These are phyloP conservation scores for Musa beccarii DNA, from an alignment of 176 grass and related monocot genomes.

Conservation along the genomic window DNA sequence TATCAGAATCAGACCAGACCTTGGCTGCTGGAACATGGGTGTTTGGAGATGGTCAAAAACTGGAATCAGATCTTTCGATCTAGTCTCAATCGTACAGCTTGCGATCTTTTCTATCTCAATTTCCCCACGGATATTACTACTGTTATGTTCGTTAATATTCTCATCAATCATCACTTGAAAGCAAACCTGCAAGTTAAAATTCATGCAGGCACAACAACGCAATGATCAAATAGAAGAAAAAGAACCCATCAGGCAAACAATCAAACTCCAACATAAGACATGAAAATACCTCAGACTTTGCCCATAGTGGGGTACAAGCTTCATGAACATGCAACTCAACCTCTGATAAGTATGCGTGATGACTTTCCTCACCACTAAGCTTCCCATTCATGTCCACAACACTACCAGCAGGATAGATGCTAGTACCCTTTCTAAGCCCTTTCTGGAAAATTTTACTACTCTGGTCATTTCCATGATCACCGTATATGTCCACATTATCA, in stretches of 20 bases:
- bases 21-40: conserved; percentile 63
- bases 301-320: conserved; percentile 53
- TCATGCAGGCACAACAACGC: background rate
- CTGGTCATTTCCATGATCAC: conserved; percentile 59
- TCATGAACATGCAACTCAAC: conserved; percentile 86
- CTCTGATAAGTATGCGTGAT: conserved; percentile 66
- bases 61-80: conserved; percentile 79
- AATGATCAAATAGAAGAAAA: background rate
- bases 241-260: background rate
- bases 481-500: conserved; percentile 58
- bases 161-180: conserved; percentile 67
- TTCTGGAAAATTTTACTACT: conserved; percentile 51
- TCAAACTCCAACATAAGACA: background rate
- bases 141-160: conserved; percentile 24
- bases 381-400: conserved; percentile 28
- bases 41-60: conserved; percentile 70
- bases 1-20: conserved; percentile 17
- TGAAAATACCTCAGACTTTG: conserved; percentile 67
- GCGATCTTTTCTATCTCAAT: conserved; percentile 60
- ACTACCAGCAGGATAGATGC: conserved; percentile 28
- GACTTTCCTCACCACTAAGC: conserved; percentile 52
- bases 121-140: conserved; percentile 35
- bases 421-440: conserved; percentile 40
- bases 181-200: conserved; percentile 35
- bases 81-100: conserved; percentile 50